phyloP scores from a whole-genome alignment of 495 filamentous ascomycete species.

The Aspergillus funiculosus region DNA sequence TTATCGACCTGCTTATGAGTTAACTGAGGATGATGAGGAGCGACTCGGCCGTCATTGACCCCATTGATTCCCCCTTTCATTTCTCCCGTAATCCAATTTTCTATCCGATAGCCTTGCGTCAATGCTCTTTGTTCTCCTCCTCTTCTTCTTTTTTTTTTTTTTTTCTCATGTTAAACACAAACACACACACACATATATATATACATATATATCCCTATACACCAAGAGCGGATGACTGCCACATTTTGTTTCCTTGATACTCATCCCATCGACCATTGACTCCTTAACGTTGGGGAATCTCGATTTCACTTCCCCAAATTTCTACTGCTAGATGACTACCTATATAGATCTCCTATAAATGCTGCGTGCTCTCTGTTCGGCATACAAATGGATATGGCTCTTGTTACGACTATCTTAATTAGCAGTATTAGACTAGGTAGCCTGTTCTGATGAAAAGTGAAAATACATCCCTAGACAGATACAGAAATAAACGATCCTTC shows the following conservation, averaged over 20 bases:
- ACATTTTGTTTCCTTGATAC: too few species aligned
- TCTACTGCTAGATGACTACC: background rate
- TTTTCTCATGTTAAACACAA: too few species aligned
- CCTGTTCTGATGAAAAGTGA: slow-evolving; percentile 1
- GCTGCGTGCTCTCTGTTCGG: background rate
- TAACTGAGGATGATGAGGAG: slow-evolving; percentile 79
- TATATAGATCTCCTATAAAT: slow-evolving; percentile 1
- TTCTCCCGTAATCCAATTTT: too few species aligned
- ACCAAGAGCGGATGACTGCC: too few species aligned
- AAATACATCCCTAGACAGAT: slow-evolving; percentile 21
- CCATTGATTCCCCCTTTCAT: background rate
- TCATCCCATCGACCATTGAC: too few species aligned
- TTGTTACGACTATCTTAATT: slow-evolving; percentile 5
- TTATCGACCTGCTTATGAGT: slow-evolving; percentile 82
- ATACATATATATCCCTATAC: too few species aligned
- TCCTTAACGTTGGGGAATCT: too few species aligned
- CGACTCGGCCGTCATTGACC: slow-evolving; percentile 67
- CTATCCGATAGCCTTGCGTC: too few species aligned
- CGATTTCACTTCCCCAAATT: too few species aligned
- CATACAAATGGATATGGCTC: background rate
- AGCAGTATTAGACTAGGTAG: slow-evolving; percentile 10
- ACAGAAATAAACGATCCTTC: slow-evolving; percentile 15
- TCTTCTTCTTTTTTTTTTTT: too few species aligned
- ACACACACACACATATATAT: too few species aligned
- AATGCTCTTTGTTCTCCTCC: too few species aligned